Evolutionary conservation across 75 land plant species (phyloP), one percentile per base, ranked within the genome.

Genomic region (Cupressus sempervirens): DNA sequence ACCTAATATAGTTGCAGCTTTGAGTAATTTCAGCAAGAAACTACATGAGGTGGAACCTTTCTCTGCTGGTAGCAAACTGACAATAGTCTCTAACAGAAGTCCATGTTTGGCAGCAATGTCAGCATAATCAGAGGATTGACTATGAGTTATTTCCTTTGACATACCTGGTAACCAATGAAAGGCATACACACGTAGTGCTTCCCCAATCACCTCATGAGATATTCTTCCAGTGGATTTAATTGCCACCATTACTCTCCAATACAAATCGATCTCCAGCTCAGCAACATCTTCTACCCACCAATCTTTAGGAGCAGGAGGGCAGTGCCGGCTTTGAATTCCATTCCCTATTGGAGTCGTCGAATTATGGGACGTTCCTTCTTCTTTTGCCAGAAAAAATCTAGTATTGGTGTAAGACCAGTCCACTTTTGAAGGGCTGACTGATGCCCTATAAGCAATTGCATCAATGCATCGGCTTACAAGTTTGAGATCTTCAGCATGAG

Each of bases 271-370:
- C 3, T 89, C 92, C 54, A 96, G 87, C 58, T 91, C 94, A 86
- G 91, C 93, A 18, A 96, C 40, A 82, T 96, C 97, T 89, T 96
- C 98, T 38, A 95, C 88, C 98, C 98, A 96, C 98, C 98, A 96
- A 79, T 95, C 95, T 30, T 85, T 86, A 8, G 97, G 96, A 36
- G 91, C 95, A 32, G 85, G 85, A 15, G 84, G 81, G 26, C 29
- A 13, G 36, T 32, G 56, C 52, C 85, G 88, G 38, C 52, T 84
- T 46, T 76, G 85, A 68, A 87, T 82, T 38, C 88, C 88, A 83
- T 86, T 89, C 84, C 91, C 81, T 20, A 83, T 84, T 76, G 88
- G 84, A 83, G 87, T 85, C 70, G 83, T 67, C n/a, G 86, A 84
- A 86, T 84, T 90, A 75, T 90, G 88, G 36, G 87, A 87, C 53